Conservation (phyloP, 768 basidiomycete species). For the Cystofilobasidium capitatum region DNA sequence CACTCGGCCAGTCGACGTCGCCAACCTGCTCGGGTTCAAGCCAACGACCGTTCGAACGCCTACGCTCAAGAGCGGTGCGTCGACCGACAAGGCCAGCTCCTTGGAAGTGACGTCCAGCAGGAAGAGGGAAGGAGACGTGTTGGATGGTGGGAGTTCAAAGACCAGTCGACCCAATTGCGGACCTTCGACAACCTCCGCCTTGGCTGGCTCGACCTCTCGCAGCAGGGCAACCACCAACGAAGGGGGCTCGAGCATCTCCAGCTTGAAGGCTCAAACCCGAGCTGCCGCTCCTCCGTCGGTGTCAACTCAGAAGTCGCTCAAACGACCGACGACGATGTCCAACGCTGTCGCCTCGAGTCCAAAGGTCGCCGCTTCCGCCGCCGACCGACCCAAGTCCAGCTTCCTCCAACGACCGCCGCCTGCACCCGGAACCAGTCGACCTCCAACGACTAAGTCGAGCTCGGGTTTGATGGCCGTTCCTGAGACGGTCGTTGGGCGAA, state of each 20-base stretch:
- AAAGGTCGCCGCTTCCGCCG: neutral
- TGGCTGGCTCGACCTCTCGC: neutral
- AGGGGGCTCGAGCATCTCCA: neutral
- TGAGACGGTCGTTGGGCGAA: neutral
- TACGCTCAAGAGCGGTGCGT: no score
- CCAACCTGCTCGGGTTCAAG: neutral
- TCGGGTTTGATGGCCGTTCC: neutral
- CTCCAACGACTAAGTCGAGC: neutral
- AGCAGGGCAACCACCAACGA: neutral
- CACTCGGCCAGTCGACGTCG: neutral
- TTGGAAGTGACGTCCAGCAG: no score
- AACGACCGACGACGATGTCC: no score
- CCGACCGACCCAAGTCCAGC: neutral
- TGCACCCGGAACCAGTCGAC: neutral
- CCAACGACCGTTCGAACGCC: neutral
- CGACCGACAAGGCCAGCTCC: no score
- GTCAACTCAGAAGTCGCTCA: neutral
- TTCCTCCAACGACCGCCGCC: neutral
- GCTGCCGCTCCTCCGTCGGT: neutral
- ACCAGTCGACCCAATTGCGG: no score
- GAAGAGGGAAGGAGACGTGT: neutral
- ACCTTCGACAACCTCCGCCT: neutral
- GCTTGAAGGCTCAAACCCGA: neutral
- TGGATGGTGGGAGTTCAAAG: no score
- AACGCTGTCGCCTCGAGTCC: conserved; percentile 5